Evolutionary conservation across 2,329 filamentous ascomycete genomes (phyloP).

Genomic region (Cytospora mali): DNA sequence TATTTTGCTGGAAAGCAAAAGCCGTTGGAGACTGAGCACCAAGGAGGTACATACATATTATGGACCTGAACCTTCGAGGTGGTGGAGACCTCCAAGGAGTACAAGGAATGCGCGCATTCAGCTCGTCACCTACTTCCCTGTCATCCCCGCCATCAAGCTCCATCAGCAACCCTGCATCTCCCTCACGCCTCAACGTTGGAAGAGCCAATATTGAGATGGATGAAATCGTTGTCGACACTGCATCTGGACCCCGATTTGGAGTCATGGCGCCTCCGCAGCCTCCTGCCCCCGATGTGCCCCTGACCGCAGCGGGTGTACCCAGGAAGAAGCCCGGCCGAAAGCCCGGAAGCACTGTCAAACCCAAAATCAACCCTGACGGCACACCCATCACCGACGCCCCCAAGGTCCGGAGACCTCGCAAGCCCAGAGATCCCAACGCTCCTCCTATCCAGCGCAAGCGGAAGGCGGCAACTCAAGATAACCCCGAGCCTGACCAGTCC

Average conservation of each 20-base stretch:
- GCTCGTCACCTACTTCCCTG: constrained; percentile 51
- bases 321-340: constrained; percentile 68
- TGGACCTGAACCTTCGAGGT: constrained; percentile 13
- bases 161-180: constrained; percentile 53
- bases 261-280: constrained; percentile 36
- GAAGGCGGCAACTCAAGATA: constrained; percentile 45
- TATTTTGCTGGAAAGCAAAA: neutral
- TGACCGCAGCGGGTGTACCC: constrained; percentile 61
- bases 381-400: constrained; percentile 45
- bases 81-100: constrained; percentile 33
- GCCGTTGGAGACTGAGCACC: neutral
- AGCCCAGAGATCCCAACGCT: constrained; percentile 62
- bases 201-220: constrained; percentile 48
- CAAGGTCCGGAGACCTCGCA: constrained; percentile 57
- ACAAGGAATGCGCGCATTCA: constrained; percentile 38
- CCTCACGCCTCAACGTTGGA: constrained; percentile 41
- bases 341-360: constrained; percentile 58
- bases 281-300: constrained; percentile 45
- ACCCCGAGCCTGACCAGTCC: constrained; percentile 35
- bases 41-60: neutral
- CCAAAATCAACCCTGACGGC: constrained; percentile 43
- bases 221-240: constrained; percentile 52
- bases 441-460: constrained; percentile 58
- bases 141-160: constrained; percentile 56
- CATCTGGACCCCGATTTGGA: constrained; percentile 39